Base-by-base conservation (phyloP, 306 rosid genomes). In the Heteromeles arbutifolia region DNA sequence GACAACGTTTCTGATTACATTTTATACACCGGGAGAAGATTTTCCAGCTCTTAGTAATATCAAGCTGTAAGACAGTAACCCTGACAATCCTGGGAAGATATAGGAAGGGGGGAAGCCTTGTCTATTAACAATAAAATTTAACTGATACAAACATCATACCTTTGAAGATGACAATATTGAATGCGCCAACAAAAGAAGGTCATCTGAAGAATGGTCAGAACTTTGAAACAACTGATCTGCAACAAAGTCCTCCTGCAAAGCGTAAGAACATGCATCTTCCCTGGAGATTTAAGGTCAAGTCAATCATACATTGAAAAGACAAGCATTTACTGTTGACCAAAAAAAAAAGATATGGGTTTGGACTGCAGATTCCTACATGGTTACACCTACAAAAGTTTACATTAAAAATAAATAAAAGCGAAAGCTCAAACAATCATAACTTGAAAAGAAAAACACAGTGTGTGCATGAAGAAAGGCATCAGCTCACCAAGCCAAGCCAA, bases 171-270 rank as follows among this genome's bases (percentile, higher is more conserved):
- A 83, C 76, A 95, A 88, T 75, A 92, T 54, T 76, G 92, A 83
- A 77, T 85, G 87, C 4, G 88, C 58, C 44, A 89, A 71, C 87
- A 71, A 79, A 82, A 85, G 81, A 66, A 92, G 85, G 70, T 93
- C 91, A 82, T 87, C 93, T 13, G 86, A 86, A 58, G 81, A 90
- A 86, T 90, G 83, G 66, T 92, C 96, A 69, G 91, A 79, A 85
- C 86, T 86, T 76, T 89, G 98, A 90, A 95, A 92, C 78, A 95
- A 86, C 74, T 92, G 98, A 77, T 92, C 97, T 69, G 97, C 97
- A 66, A 95, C 88, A 85, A 90, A 89, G 65, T 95, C 97, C 85
- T 95, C 98, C 68, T 95, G 96, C 85, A 95, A 87, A 67, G 88
- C 87, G 75, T 89, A 89, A 72, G 85, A 86, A 72, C 74, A 76